phyloP scores from a whole-genome alignment of 257 asterid genomes.

The Solanum chilense region DNA sequence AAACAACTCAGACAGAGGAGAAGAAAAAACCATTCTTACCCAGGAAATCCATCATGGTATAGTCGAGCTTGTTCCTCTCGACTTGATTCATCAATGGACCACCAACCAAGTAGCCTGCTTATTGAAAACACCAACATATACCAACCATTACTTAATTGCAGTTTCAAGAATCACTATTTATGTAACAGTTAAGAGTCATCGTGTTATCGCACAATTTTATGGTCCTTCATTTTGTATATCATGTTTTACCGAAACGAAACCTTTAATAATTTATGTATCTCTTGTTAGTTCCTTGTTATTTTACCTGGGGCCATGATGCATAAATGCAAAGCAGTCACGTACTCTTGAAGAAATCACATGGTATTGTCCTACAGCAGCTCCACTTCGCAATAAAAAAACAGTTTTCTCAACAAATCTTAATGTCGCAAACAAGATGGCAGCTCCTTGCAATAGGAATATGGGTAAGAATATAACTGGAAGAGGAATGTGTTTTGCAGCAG shows the following conservation, averaged over 20 bases:
- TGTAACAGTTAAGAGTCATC: neutral
- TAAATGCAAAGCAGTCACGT: conserved; percentile 63
- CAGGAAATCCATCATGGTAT: conserved; percentile 52
- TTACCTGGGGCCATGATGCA: conserved; percentile 95
- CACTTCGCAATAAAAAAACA: conserved; percentile 51
- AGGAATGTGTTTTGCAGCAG: conserved; percentile 50
- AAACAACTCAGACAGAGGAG: neutral
- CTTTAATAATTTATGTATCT: neutral
- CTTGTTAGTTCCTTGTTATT: neutral
- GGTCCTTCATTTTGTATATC: neutral
- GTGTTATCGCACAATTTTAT: neutral
- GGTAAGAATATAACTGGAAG: conserved; percentile 88
- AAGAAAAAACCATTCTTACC: conserved; percentile 34
- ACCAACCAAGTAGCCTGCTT: conserved; percentile 94
- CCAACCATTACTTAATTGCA: neutral
- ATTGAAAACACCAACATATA: conserved; percentile 1
- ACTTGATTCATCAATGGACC: conserved; percentile 97
- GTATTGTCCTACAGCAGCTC: conserved; percentile 52
- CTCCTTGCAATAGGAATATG: conserved; percentile 73
- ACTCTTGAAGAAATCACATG: conserved; percentile 56
- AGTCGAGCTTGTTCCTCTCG: conserved; percentile 91
- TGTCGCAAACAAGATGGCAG: conserved; percentile 59
- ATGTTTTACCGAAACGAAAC: neutral
- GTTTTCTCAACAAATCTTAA: conserved; percentile 64
- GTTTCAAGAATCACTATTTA: neutral